These are phyloP conservation scores for Solanum rostratum DNA, from an alignment of 257 asterid species.

Conservation along the genomic window DNA sequence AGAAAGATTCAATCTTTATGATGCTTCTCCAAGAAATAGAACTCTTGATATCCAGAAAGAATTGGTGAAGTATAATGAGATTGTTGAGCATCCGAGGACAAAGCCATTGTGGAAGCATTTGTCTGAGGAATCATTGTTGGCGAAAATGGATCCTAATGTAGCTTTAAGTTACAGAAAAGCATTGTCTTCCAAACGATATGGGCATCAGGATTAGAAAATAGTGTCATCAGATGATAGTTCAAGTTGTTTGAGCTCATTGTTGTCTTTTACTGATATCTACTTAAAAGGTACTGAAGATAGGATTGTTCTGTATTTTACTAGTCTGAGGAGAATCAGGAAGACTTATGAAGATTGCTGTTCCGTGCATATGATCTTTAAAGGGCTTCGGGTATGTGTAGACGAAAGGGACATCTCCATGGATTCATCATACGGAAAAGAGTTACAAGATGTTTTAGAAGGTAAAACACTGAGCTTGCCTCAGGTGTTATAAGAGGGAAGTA, in stretches of 20 bases:
- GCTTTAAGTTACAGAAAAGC: constrained; percentile 22
- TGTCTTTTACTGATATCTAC: constrained; percentile 2
- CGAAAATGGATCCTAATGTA: constrained; percentile 28
- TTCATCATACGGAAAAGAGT: constrained; percentile 53
- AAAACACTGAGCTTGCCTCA: constrained; percentile 51
- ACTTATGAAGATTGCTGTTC: constrained; percentile 74
- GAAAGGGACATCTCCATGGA: constrained; percentile 95
- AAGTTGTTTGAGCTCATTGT: neutral
- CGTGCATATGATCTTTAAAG: constrained; percentile 54
- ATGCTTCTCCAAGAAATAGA: too few species aligned
- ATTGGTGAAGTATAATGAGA: too few species aligned
- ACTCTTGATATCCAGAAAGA: too few species aligned
- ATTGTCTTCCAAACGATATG: constrained; percentile 26
- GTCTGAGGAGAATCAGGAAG: constrained; percentile 84
- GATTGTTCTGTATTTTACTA: constrained; percentile 45
- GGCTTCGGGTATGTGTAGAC: too few species aligned
- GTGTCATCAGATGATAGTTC: neutral
- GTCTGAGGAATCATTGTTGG: constrained; percentile 29
- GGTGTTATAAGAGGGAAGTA: constrained; percentile 55
- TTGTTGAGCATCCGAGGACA: too few species aligned
- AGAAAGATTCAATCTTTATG: neutral
- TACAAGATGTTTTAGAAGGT: constrained; percentile 55
- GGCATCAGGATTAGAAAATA: constrained; percentile 15
- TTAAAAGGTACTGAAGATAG: neutral
- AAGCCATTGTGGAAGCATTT: neutral